Conservation (phyloP, 192 early-diverging fungal genomes). For the Backusella sp. region DNA sequence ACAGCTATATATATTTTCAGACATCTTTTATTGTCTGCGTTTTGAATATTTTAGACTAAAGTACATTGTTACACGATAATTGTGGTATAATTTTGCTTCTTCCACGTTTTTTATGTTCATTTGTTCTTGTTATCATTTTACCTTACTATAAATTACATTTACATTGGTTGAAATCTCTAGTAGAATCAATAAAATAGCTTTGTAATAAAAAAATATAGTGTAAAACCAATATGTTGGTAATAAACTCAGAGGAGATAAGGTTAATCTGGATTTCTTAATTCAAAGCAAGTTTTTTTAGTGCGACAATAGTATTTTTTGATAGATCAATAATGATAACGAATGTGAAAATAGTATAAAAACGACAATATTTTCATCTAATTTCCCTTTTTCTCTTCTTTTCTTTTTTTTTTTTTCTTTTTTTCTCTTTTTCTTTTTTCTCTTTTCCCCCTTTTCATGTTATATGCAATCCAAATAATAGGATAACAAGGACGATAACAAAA, state of each 20-base stretch:
- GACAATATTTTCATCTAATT: neutral
- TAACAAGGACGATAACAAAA: neutral
- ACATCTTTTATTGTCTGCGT: neutral
- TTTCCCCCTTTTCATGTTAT: neutral
- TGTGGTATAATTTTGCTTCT: neutral
- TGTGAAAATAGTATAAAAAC: neutral
- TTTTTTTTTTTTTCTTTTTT: neutral
- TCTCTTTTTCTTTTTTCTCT: neutral
- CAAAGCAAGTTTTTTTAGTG: neutral
- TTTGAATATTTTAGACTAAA: constrained; percentile 1
- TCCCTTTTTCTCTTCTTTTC: neutral
- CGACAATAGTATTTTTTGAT: neutral
- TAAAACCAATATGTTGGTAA: neutral
- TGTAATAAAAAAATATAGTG: neutral
- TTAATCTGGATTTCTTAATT: neutral
- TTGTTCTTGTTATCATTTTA: neutral
- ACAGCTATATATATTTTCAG: neutral
- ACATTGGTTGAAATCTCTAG: neutral
- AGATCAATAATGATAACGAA: neutral
- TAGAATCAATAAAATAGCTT: neutral
- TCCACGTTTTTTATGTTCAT: neutral
- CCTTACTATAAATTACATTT: neutral
- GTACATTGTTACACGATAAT: neutral
- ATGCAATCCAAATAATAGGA: no score
- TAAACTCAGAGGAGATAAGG: neutral